Percentiles rank a stretch among this genome's conserved stretches.
Evolutionary conservation across 129 eudicot species (phyloP).

Genomic region (Escallonia rubra): DNA sequence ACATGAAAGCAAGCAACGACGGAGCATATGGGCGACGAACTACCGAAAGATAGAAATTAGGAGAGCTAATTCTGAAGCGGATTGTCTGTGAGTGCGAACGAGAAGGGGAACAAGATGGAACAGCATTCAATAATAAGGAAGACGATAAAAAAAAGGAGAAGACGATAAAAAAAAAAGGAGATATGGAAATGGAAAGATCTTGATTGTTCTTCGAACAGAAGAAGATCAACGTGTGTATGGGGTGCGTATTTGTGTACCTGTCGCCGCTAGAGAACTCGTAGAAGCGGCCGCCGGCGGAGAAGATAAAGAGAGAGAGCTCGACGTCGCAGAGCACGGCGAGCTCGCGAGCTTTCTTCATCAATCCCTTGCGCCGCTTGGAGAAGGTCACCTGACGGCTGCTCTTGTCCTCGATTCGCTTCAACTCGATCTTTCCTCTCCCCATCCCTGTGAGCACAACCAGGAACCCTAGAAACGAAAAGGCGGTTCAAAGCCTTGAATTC

Average conservation of each 20-base stretch:
- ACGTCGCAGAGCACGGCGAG: slow-evolving; percentile 24
- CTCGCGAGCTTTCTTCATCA: slow-evolving; percentile 23
- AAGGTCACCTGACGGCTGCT: slow-evolving; percentile 21
- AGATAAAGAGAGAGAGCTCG: slow-evolving; percentile 17
- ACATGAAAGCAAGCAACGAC: too few species aligned
- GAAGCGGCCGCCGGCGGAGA: slow-evolving; percentile 15
- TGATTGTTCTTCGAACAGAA: too few species aligned
- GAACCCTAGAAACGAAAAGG: background rate
- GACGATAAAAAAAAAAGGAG: too few species aligned
- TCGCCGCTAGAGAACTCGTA: slow-evolving; percentile 18
- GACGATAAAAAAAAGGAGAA: too few species aligned
- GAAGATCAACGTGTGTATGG: background rate
- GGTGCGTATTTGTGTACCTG: slow-evolving; percentile 2
- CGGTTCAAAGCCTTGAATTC: too few species aligned
- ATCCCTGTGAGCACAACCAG: slow-evolving; percentile 4
- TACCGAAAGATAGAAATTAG: too few species aligned
- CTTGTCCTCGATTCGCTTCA: slow-evolving; percentile 17
- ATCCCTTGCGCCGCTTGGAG: slow-evolving; percentile 15
- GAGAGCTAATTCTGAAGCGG: too few species aligned
- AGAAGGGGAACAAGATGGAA: too few species aligned
- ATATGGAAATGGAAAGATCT: too few species aligned
- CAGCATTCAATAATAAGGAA: too few species aligned
- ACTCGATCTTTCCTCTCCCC: slow-evolving; percentile 14
- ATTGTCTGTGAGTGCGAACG: too few species aligned
- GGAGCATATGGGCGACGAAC: too few species aligned